A percentile compares a stretch with the other conserved stretches of the same genome.
Evolutionary conservation across 75 land plant genomes (phyloP).

Genomic region (Azolla pinnata): DNA sequence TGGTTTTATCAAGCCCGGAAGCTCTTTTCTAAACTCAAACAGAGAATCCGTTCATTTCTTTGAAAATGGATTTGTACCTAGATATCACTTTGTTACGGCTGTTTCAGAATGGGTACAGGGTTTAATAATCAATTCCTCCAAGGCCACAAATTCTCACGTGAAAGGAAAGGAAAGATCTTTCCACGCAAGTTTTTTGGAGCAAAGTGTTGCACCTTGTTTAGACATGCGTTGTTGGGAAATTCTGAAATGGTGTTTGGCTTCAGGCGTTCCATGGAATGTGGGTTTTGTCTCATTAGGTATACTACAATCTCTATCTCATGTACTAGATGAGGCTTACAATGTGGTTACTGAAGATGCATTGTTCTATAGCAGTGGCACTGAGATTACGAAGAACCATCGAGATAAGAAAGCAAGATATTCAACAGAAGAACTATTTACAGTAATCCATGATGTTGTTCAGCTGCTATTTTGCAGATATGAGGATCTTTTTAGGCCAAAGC

Average conservation of each 20-base stretch:
- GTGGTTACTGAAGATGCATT: neutral
- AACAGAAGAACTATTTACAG: slow-evolving; percentile 7
- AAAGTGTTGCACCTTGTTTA: slow-evolving; percentile 36
- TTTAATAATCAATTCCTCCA: no score
- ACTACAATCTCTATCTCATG: slow-evolving; percentile 25
- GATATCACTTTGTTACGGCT: no score
- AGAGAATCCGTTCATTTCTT: no score
- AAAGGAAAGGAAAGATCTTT: no score
- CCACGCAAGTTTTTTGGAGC: no score
- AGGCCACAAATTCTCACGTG: no score
- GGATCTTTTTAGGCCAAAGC: slow-evolving; percentile 28
- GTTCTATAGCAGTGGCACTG: neutral
- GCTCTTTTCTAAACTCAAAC: no score
- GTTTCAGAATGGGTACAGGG: no score
- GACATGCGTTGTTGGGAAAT: slow-evolving; percentile 58
- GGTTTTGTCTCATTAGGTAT: slow-evolving; percentile 36
- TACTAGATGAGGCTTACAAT: slow-evolving; percentile 10
- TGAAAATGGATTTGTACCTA: no score
- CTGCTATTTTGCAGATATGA: slow-evolving; percentile 38
- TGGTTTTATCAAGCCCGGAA: no score
- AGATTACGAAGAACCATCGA: neutral
- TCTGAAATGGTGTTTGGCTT: slow-evolving; percentile 51
- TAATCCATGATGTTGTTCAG: slow-evolving; percentile 29
- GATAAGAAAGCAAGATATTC: neutral
- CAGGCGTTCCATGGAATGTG: slow-evolving; percentile 18